Conservation (phyloP, 2,329 filamentous ascomycete species). For the Epichloe coenophiala region DNA sequence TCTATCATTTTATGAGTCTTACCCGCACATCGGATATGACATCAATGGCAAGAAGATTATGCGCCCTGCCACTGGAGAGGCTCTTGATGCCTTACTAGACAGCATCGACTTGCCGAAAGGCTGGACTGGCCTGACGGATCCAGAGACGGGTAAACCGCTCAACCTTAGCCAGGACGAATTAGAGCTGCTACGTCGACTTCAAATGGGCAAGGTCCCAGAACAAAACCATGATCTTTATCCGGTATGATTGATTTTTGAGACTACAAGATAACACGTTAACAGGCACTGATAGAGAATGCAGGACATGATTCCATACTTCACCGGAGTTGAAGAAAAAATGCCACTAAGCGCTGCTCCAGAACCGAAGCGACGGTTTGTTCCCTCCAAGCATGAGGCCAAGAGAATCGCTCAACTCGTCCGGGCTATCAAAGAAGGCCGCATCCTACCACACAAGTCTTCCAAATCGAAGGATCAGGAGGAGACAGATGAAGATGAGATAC, state of each 20-base stretch:
- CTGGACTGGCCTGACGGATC: conserved; percentile 92
- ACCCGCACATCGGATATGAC: conserved; percentile 96
- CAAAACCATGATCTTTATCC: conserved; percentile 91
- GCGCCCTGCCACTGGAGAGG: conserved; percentile 86
- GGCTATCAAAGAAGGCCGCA: conserved; percentile 86
- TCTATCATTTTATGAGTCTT: conserved; percentile 89
- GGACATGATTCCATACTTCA: conserved; percentile 90
- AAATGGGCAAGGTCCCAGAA: conserved; percentile 75
- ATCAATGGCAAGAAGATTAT: conserved; percentile 98
- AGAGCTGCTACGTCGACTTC: conserved; percentile 75
- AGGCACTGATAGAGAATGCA: conserved; percentile 14
- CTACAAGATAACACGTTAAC: neutral
- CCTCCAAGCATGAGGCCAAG: conserved; percentile 94
- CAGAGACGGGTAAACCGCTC: conserved; percentile 82
- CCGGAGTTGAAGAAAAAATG: conserved; percentile 82
- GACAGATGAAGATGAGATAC: conserved; percentile 55
- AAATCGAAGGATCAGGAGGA: conserved; percentile 55
- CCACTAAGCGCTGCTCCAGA: conserved; percentile 88
- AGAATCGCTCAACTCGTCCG: conserved; percentile 94
- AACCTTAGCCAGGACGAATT: conserved; percentile 79
- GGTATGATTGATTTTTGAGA: conserved; percentile 31
- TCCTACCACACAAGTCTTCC: conserved; percentile 75
- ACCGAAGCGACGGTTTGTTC: conserved; percentile 87
- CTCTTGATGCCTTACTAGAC: conserved; percentile 82
- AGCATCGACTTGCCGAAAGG: conserved; percentile 95